phyloP scores from a whole-genome alignment of 768 basidiomycete genomes.

The Mycena maculata region DNA sequence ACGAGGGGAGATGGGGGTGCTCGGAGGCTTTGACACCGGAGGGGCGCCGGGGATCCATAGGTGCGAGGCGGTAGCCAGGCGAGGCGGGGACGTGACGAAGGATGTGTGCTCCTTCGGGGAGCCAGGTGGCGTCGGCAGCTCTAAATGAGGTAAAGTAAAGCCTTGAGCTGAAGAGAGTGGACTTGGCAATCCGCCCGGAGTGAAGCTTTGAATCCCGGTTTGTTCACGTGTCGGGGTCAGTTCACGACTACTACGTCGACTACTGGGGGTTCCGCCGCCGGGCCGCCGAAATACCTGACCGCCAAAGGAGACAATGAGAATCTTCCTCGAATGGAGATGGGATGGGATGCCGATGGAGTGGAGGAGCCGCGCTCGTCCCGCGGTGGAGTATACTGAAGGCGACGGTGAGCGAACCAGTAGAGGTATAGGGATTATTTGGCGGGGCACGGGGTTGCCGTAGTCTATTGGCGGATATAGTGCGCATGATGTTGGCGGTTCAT shows the following conservation, averaged over 20 bases:
- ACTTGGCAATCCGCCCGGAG: background rate
- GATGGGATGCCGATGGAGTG: conserved; percentile 68
- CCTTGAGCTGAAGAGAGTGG: background rate
- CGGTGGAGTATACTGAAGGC: conserved; percentile 58
- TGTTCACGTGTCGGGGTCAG: conserved; percentile 5
- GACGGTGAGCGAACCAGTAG: conserved; percentile 76
- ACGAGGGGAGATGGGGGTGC: conserved; percentile 29
- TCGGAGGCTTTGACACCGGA: conserved; percentile 54
- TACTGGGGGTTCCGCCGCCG: conserved; percentile 51
- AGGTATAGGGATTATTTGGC: conserved; percentile 63
- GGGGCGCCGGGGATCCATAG: conserved; percentile 71
- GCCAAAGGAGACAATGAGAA: conserved; percentile 84
- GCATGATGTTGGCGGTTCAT: conserved; percentile 42
- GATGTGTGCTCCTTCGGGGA: conserved; percentile 28
- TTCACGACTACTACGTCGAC: conserved; percentile 32
- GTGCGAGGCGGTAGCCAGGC: conserved; percentile 64
- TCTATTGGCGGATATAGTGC: conserved; percentile 56
- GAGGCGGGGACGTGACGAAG: conserved; percentile 37
- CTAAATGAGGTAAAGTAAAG: conserved; percentile 17
- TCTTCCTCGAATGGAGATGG: conserved; percentile 63
- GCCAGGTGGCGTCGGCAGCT: conserved; percentile 4
- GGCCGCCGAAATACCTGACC: conserved; percentile 78
- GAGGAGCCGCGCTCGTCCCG: conserved; percentile 68
- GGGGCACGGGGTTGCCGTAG: conserved; percentile 48
- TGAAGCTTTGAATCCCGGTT: background rate